Evolutionary conservation across 73 alveolate genomes (phyloP), one percentile per base, ranked within the genome.

Genomic region (Urostyla sp.): DNA sequence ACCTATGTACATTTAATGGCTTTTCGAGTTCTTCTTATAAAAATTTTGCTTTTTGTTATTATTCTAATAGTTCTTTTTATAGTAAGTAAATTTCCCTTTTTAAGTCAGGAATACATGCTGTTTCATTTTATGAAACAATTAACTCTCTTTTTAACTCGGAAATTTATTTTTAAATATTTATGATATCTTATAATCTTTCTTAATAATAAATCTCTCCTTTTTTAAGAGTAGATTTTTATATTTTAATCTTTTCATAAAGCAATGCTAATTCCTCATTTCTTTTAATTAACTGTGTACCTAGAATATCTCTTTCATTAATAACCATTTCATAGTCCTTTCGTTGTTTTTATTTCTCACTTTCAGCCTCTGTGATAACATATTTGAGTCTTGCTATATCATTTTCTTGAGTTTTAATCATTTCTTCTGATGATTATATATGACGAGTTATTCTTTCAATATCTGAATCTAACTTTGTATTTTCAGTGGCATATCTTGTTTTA

Each of bases 251-350:
- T 87, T 97, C 99, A 92, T 95, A 96, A 34, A 97, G 93, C 31
- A 92, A 80, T 35, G 93, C 90, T 16, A 95, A 75, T 75, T 97
- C 99, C 83, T 97, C 97, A 60, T 97, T 94, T 80, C 99, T 87
- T 85, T 97, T 96, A 43, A 97, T 97, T 44, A 97, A 92, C 86
- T 97, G 97, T 18, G 98, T 97, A 10, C 99, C 98, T 45, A 97
- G 87, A 51, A 97, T 95, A 75, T 97, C 99, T 88, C 99, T 94
- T 81, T 97, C 99, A 81, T 96, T 95, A 51, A 97, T 92, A 54
- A 97, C 99, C 95, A 97, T 97, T 63, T 97, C 98, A 88, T 92
- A 95, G 85, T 97, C 99, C 80, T 97, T 97, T 59, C 96, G 79
- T 82, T 97, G 97, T 66, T 97, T 95, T 79, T 95, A 91, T 59